These are phyloP conservation scores for Dryadomyces quercivorus DNA, from an alignment of 2,329 filamentous ascomycete species.

Conservation along the genomic window DNA sequence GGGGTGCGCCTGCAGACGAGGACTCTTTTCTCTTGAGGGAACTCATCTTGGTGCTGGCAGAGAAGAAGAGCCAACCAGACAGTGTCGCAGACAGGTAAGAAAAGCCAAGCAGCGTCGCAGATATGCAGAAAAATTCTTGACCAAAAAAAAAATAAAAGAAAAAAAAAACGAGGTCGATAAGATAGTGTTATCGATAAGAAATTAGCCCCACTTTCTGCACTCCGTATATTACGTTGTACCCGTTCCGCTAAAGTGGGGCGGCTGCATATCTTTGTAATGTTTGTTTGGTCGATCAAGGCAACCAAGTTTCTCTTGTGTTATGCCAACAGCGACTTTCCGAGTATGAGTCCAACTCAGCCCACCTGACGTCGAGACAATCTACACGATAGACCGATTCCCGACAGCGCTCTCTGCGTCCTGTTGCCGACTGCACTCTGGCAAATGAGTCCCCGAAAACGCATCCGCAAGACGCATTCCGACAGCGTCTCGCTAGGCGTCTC, in stretches of 20 bases:
- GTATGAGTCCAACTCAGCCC: background rate
- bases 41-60: slow-evolving; percentile 6
- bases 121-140: background rate
- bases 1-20: slow-evolving; percentile 1
- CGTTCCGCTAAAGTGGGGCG: background rate
- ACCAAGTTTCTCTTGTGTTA: background rate
- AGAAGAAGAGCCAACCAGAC: background rate
- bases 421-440: background rate
- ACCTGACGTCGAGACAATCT: background rate
- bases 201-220: background rate
- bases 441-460: slow-evolving; percentile 31
- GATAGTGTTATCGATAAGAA: slow-evolving; percentile 3
- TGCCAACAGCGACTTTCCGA: background rate
- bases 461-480: slow-evolving; percentile 22
- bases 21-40: slow-evolving; percentile 13
- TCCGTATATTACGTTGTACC: too few relatives aligned
- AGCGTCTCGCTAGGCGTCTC: background rate
- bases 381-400: background rate
- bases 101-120: too few relatives aligned
- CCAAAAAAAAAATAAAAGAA: background rate
- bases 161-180: background rate
- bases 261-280: background rate
- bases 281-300: background rate
- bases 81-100: too few relatives aligned
- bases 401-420: background rate